Evolutionary conservation across 805 yeast species (phyloP), one percentile per base, ranked within the genome.

Genomic region (Yamadazyma paraphyllophila): DNA sequence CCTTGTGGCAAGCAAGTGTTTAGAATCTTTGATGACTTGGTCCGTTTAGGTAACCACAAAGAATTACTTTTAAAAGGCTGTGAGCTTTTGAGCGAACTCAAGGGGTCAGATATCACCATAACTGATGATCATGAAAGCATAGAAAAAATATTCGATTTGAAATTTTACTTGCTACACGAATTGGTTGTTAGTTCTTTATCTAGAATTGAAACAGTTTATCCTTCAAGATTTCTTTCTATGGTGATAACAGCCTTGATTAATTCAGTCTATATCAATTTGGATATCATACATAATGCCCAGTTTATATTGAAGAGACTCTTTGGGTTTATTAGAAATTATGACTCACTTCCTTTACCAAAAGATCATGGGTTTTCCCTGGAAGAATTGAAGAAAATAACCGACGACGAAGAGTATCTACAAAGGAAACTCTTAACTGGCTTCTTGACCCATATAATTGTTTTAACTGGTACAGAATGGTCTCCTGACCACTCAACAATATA

Each of bases 221-320:
- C 97, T 7, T 85, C 96, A 0, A 79, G 85, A 50, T 90, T 87
- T 57, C 66, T 91, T 39, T 75, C 85, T 1, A 84, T 88, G 77
- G 80, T 83, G 0, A 76, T 82, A 0, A 60, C 85, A 1, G 73
- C 89, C 0, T 61, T 83, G 31, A 64, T 84, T 43, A 80, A 80
- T 40, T 74, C 80, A 29, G 60, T 80, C 12, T 68, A 73, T 29
- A 50, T 60, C 7, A 80, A 81, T 50, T 38, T 51, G 36, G 37
- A 35, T 11, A 14, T 16, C 17, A 55, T 53, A 4, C 45, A 36
- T 16, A 45, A 54, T 39, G 36, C 47, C n/a, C 5, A 65, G 63
- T 14, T 60, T 71, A 3, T 68, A 16, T 50, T 66, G 41, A 83
- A 90, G 58, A 76, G 96, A 54, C 62, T 84, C 33, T 89, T 78